Evolutionary conservation across 805 yeast genomes (phyloP).

Genomic region (Wickerhamiella domercqiae): DNA sequence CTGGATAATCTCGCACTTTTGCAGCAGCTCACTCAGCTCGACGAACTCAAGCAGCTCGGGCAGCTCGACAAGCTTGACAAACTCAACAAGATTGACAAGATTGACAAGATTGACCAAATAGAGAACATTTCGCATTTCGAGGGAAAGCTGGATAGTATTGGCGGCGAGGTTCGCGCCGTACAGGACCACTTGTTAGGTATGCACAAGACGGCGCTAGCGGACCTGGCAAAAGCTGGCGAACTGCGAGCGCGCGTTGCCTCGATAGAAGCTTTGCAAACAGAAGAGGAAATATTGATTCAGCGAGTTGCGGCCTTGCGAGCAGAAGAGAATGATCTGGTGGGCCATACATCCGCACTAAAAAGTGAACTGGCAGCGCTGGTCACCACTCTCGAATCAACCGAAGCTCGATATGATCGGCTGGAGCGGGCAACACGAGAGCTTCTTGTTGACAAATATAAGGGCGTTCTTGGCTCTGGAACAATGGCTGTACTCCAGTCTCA

Average conservation of each 20-base stretch:
- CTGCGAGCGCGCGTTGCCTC: constrained; percentile 1
- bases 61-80: constrained; percentile 4
- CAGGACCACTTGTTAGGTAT: constrained; percentile 13
- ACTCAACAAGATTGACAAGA: constrained; percentile 1
- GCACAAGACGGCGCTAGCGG: constrained; percentile 7
- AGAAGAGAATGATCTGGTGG: constrained; percentile 6
- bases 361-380: constrained; percentile 12
- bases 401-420: constrained; percentile 11
- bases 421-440: constrained; percentile 15
- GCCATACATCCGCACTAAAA: constrained; percentile 9
- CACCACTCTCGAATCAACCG: constrained; percentile 10
- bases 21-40: constrained; percentile 2
- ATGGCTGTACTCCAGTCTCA: constrained; percentile 12
- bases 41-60: constrained; percentile 6
- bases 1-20: constrained; percentile 2
- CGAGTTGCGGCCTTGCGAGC: constrained; percentile 8
- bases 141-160: neutral
- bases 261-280: constrained; percentile 1
- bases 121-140: constrained; percentile 1
- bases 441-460: constrained; percentile 14
- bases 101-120: constrained; percentile 1
- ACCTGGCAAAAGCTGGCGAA: constrained; percentile 6
- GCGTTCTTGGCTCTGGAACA: constrained; percentile 14
- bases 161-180: constrained; percentile 16
- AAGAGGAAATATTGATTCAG: constrained; percentile 2